Evolutionary conservation across 257 asterid species (phyloP), one percentile per base, ranked within the genome.

Genomic region (Nicotiana obtusifolia): DNA sequence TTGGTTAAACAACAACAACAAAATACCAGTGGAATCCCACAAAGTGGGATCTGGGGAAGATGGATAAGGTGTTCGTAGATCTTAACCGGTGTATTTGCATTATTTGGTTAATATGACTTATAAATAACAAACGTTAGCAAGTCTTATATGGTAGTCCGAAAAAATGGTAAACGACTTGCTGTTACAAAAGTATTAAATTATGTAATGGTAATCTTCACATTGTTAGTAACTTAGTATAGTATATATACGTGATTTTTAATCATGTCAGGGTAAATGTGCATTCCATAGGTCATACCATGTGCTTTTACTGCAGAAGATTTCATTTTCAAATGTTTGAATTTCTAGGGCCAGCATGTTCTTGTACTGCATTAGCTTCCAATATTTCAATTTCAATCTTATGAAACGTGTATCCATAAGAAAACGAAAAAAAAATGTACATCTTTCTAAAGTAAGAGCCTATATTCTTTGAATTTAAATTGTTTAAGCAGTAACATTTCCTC

Each of bases 321-420:
- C 59, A 41, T 71, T 71, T 71, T 71, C 79, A 73, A 71, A 47
- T 47, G 60, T 73, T 47, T 71, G 78, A 71, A 71, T 44, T n/a
- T 69, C 57, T 71, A 41, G 22, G 78, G 20, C 68, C 68, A 15
- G 5, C 41, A 28, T 13, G 41, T 64, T 62, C 47, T 62, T 26
- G 69, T 64, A 64, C 37, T 26, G 35, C 69, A 15, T 6, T 28
- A 13, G n/a, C 59, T 22, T 71, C 78, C 37, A 24, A 73, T 44
- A 47, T 73, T 73, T 47, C 61, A 24, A 73, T 44, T 44, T 44
- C 41, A 47, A 44, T 13, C 14, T 44, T 44, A 71, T 22, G 24
- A 71, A 44, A 44, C 37, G 78, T 71, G 78, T 71, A 22, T 71
- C 11, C 17, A 71, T 10, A 13, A 41, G 15, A 44, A 30, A 71